Evolutionary conservation across 2,329 filamentous ascomycete genomes (phyloP), one percentile per base, ranked within the genome.

Genomic region (Paracoccidioides lutzii): DNA sequence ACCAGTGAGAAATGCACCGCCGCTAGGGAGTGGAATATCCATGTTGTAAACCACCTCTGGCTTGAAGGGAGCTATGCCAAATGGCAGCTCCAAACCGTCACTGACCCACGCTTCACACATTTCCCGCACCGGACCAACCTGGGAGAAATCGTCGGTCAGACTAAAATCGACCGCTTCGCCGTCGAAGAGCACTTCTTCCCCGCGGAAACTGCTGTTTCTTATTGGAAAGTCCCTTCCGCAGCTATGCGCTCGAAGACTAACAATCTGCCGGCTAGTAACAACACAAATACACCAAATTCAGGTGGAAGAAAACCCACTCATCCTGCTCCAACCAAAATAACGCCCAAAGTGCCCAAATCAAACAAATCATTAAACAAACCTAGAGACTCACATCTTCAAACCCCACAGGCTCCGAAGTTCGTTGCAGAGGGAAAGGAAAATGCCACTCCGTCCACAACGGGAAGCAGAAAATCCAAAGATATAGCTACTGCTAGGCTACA

Each of bases 31-130:
- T 98, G 93, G 93, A 85, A 86, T 54, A 84, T 97, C 55, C 76
- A 89, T 56, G 85, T 95, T 63, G 76, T 95, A 63, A 98, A 97
- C 68, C 93, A 98, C 67, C 78, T 98, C 0, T 98, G 93, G 93
- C 79, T 98, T 48, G 93, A 98, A 70, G 93, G 98, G 66, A 94
- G 90, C 70, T 98, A 97, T 66, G 89, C 91, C 1, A 89, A 87
- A 67, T 95, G 90, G 74, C 80, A 87, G 65, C 75, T 85, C 57
- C 85, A 88, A 67, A 81, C 81, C 0, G 73, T 90, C 28, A 85
- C 86, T 3, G 81, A 87, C 53, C 76, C 80, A 7, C 84, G 85
- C 59, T 98, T 95, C 67, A 88, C 81, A 0, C 84, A 90, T 66
- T 98, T 97, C 62, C 93, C 93, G 14, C 79, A 80, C 9, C 81